Conservation (phyloP, 2,329 filamentous ascomycete genomes). For the Eurotiales sp. region DNA sequence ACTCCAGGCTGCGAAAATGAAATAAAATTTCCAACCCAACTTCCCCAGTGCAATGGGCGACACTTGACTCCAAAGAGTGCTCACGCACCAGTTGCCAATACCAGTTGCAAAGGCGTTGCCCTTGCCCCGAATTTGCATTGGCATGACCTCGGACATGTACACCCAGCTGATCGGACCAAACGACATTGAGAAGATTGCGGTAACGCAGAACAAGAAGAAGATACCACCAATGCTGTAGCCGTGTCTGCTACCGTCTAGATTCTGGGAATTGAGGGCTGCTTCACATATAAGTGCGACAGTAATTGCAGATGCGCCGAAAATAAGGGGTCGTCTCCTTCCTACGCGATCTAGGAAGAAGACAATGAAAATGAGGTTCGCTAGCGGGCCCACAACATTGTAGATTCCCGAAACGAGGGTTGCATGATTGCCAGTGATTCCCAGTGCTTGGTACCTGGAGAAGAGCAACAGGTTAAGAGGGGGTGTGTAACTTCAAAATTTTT, state of each 20-base stretch:
- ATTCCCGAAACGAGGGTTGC: slow-evolving; percentile 56
- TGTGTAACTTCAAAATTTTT: too few species aligned
- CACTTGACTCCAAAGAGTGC: slow-evolving; percentile 58
- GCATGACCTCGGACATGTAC: slow-evolving; percentile 64
- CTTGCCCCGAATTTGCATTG: slow-evolving; percentile 60
- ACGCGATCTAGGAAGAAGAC: slow-evolving; percentile 54
- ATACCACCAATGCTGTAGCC: slow-evolving; percentile 58
- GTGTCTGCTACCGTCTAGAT: slow-evolving; percentile 38
- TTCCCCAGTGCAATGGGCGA: slow-evolving; percentile 50
- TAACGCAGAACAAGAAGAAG: slow-evolving; percentile 63
- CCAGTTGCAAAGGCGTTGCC: slow-evolving; percentile 57
- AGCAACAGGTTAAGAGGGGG: background rate
- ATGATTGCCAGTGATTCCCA: slow-evolving; percentile 55
- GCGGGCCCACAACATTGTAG: slow-evolving; percentile 57
- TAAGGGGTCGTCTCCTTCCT: slow-evolving; percentile 50
- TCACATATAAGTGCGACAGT: slow-evolving; percentile 58
- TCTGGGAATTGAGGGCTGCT: slow-evolving; percentile 54
- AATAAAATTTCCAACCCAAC: slow-evolving; percentile 55
- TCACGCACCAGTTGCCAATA: slow-evolving; percentile 58
- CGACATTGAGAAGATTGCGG: slow-evolving; percentile 57
- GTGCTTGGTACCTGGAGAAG: slow-evolving; percentile 25
- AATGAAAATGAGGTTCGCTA: slow-evolving; percentile 48
- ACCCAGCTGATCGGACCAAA: slow-evolving; percentile 54
- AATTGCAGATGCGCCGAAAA: slow-evolving; percentile 54
- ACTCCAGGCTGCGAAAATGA: slow-evolving; percentile 56